Evolutionary conservation across 1,139 yeast genomes (phyloP).

Genomic region (Trichomonascaceae sp.): DNA sequence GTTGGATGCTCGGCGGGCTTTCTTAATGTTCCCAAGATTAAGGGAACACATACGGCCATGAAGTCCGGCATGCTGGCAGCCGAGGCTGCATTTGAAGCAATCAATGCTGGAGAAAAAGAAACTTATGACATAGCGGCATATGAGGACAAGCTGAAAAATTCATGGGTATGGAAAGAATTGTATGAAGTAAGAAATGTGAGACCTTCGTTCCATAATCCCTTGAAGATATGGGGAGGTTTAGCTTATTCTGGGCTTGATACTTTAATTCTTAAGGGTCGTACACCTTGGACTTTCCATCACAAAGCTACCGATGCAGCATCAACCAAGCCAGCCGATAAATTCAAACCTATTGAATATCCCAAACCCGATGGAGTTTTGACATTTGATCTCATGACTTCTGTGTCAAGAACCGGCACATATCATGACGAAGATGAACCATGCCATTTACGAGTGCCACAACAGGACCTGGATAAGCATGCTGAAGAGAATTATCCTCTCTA

Average conservation of each 20-base stretch:
- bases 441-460: slow-evolving; percentile 71
- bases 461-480: slow-evolving; percentile 65
- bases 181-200: slow-evolving; percentile 80
- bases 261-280: slow-evolving; percentile 63
- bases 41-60: slow-evolving; percentile 98
- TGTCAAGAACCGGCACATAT: slow-evolving; percentile 90
- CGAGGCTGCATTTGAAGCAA: slow-evolving; percentile 61
- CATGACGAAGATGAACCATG: slow-evolving; percentile 93
- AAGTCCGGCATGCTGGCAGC: slow-evolving; percentile 95
- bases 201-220: slow-evolving; percentile 72
- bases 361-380: slow-evolving; percentile 90
- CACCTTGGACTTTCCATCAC: slow-evolving; percentile 83
- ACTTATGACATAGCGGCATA: slow-evolving; percentile 37
- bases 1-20: slow-evolving; percentile 97
- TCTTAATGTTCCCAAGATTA: slow-evolving; percentile 92
- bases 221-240: slow-evolving; percentile 76
- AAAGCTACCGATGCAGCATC: slow-evolving; percentile 63
- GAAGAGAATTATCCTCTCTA: slow-evolving; percentile 61
- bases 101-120: slow-evolving; percentile 40
- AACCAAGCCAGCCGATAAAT: slow-evolving; percentile 62
- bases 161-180: slow-evolving; percentile 85
- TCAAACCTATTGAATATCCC: slow-evolving; percentile 73
- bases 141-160: slow-evolving; percentile 57
- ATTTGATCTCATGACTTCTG: slow-evolving; percentile 86
- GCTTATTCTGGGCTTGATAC: slow-evolving; percentile 83